A percentile compares a stretch with the other conserved stretches of the same genome.
Evolutionary conservation across 345 rosid genomes (phyloP).

Genomic region (Arabidopsis suecica): DNA sequence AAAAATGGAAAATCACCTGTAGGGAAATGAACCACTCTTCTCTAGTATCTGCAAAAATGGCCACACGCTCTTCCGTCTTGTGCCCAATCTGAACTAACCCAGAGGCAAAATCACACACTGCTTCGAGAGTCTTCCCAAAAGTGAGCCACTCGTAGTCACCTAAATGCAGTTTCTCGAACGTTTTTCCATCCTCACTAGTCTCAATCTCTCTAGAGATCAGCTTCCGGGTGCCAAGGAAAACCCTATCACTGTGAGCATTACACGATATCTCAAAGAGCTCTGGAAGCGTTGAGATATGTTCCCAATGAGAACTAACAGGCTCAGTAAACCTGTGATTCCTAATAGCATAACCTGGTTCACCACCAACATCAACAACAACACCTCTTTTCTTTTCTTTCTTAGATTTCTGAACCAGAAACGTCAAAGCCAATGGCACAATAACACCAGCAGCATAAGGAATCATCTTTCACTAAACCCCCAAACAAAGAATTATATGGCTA

Average conservation of each 20-base stretch:
- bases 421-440: conserved; percentile 72
- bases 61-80: conserved; percentile 73
- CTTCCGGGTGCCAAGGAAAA: conserved; percentile 79
- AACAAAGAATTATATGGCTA: neutral
- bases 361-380: conserved; percentile 77
- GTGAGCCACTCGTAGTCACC: conserved; percentile 93
- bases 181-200: conserved; percentile 64
- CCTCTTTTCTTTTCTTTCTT: conserved; percentile 77
- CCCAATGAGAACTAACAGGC: conserved; percentile 74
- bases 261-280: conserved; percentile 89
- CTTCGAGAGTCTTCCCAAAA: conserved; percentile 64
- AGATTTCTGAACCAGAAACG: conserved; percentile 63
- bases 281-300: conserved; percentile 77
- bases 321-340: conserved; percentile 61
- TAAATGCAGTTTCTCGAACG: conserved; percentile 92
- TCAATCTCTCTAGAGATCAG: conserved; percentile 71
- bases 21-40: conserved; percentile 94
- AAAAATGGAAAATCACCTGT: conserved; percentile 62
- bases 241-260: conserved; percentile 55
- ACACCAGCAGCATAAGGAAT: conserved; percentile 74
- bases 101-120: conserved; percentile 77
- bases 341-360: conserved; percentile 78
- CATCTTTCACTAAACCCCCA: conserved; percentile 51
- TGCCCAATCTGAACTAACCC: conserved; percentile 84
- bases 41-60: conserved; percentile 94